Conservation (phyloP, 768 basidiomycete species). For the Amanita jacksonii region DNA sequence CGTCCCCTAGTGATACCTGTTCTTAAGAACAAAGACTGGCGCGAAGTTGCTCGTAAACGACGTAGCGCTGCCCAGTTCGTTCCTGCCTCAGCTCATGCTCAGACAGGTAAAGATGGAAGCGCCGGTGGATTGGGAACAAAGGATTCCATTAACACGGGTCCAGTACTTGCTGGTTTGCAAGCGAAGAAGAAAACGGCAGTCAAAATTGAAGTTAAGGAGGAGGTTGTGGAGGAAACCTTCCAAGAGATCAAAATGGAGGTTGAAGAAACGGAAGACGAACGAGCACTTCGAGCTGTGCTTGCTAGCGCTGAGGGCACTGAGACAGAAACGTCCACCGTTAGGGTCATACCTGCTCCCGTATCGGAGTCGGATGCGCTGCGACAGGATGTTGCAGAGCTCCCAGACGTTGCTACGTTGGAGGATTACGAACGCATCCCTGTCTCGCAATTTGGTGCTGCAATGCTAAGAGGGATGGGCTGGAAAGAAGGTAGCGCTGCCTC, state of each 20-base stretch:
- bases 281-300: slow-evolving; percentile 72
- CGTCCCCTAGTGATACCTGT: slow-evolving; percentile 80
- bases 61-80: slow-evolving; percentile 47
- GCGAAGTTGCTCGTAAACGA: slow-evolving; percentile 64
- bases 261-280: slow-evolving; percentile 66
- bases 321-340: slow-evolving; percentile 35
- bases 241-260: slow-evolving; percentile 16
- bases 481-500: slow-evolving; percentile 71
- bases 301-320: slow-evolving; percentile 37
- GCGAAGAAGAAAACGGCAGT: slow-evolving; percentile 22
- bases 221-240: slow-evolving; percentile 19
- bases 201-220: slow-evolving; percentile 16
- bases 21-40: slow-evolving; percentile 86
- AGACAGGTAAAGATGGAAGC: slow-evolving; percentile 58
- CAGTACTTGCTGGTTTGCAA: slow-evolving; percentile 62
- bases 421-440: slow-evolving; percentile 92
- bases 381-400: slow-evolving; percentile 75
- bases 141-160: slow-evolving; percentile 71
- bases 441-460: slow-evolving; percentile 85
- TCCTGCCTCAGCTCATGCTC: slow-evolving; percentile 48
- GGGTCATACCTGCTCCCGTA: slow-evolving; percentile 54
- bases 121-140: slow-evolving; percentile 69
- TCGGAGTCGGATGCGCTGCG: slow-evolving; percentile 80
- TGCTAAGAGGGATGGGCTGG: slow-evolving; percentile 97
- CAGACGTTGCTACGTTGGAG: slow-evolving; percentile 63